phyloP scores from a whole-genome alignment of 225 moss, liverwort and hornwort genomes.

The Straminergon stramineum region DNA sequence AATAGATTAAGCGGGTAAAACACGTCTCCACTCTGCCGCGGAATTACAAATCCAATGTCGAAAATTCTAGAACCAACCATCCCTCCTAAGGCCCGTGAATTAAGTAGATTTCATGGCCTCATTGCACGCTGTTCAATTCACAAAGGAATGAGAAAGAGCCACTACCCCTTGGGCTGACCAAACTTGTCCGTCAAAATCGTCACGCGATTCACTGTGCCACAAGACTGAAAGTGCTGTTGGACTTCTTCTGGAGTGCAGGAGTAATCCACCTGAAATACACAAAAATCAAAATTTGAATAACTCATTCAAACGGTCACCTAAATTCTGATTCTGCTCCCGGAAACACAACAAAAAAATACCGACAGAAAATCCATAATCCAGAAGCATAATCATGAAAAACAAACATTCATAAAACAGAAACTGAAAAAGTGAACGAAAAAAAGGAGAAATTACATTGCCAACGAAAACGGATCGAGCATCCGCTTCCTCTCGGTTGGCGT shows the following conservation, averaged over 20 bases:
- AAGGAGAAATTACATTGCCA: constrained; percentile 57
- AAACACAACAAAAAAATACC: background rate
- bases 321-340: background rate
- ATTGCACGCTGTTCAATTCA: background rate
- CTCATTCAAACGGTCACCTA: background rate
- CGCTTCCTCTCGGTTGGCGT: constrained; percentile 87
- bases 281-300: background rate
- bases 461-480: constrained; percentile 95
- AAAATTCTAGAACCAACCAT: background rate
- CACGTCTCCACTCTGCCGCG: background rate
- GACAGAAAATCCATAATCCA: background rate
- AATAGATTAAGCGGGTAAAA: background rate
- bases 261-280: constrained; percentile 66
- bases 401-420: background rate
- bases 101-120: background rate
- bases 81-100: background rate
- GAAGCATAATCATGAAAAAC: background rate
- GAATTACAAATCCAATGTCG: background rate
- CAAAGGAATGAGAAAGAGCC: background rate
- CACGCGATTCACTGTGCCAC: constrained; percentile 92
- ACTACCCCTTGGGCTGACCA: constrained; percentile 87
- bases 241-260: constrained; percentile 97
- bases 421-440: background rate
- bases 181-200: constrained; percentile 93
- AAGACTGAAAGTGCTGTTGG: constrained; percentile 95